Evolutionary conservation across 2,329 filamentous ascomycete genomes (phyloP), one percentile per base, ranked within the genome.

Genomic region (Colletotrichum australisinense): DNA sequence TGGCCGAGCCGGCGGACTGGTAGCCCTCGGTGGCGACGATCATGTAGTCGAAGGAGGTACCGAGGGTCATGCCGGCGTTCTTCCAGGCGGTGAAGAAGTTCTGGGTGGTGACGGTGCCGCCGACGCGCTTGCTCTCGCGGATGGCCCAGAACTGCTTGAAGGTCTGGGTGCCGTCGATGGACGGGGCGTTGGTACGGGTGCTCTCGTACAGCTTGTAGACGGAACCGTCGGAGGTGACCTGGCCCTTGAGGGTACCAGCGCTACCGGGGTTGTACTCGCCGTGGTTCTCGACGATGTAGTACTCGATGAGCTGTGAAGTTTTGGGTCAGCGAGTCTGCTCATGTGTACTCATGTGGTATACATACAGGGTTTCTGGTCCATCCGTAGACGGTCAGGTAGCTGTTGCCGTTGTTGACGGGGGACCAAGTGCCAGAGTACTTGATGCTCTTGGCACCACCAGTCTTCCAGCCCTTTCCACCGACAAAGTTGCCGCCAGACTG

Each of bases 381-480:
- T 74, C 83, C 83, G 75, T 84, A 84, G 66, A 84, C 71, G 28
- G 81, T 78, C 67, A 84, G 80, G 74, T 83, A 82, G 74, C 77
- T 77, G 76, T 80, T 82, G 38, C 80, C 80, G 67, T 80, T 78
- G 75, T 77, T 77, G 57, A 69, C 67, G 16, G 80, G 81, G 1
- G 71, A 75, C 66, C 79, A 83, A 58, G 77, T 75, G 53, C 77
- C 80, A 26, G 78, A 79, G 77, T 77, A 79, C 42, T 77, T 79
- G 63, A 80, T 79, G 42, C 57, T 63, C 67, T 86, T 83, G 35
- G 82, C 79, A 71, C 79, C 82, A 64, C 88, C 88, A 22, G 88
- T 85, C 67, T 85, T 85, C 88, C 89, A 91, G 49, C 89, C 89
- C 80, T 90, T 91, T 52, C 89, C 89, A 73, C 83, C 87, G 58